Base-by-base conservation (phyloP, 108 stramenopile species). In the Parmales sp. region DNA sequence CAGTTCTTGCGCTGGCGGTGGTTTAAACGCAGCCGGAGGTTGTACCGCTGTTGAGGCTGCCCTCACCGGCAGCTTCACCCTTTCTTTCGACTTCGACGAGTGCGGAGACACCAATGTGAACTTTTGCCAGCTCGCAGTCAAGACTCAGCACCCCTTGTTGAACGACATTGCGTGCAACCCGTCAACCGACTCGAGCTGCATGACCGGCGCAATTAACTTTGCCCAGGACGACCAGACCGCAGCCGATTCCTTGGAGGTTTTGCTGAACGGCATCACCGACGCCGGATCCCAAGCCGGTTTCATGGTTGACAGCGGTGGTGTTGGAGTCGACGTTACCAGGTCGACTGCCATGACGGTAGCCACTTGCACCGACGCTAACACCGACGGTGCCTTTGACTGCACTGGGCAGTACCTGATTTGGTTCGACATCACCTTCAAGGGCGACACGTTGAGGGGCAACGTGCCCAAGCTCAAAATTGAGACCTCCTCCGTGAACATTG, bases 341-440 rank as follows among this genome's bases (percentile, higher is more conserved):
- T 77, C 82, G 41, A 63, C 39, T 38, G n/a, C n/a, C n/a, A 34
- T 28, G 13, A 60, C 29, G 3, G 54, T 60, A 9, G 31, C 54
- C 54, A 28, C 26, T 4, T 60, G 54, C 54, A 3, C 3, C 2
- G 29, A 34, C 31, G 20, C 16, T 34, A 28, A 28, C 26, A 6
- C 54, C 54, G 31, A 28, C 26, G 9, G 28, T 20, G 36, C 29
- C 16, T 60, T 19, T 16, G 20, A 34, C n/a, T 60, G 54, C 16
- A 20, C 13, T 29, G 88, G 88, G 18, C 76, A 71, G 48, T 83
- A 87, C 63, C 74, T 84, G 64, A 31, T 85, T 26, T 23, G 74
- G 19, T 89, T 86, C 69, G 69, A 73, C 43, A 72, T 91, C 37
- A 69, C 76, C 19, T 91, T 91, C 63, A 79, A 81, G 41, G 86